A percentile compares a stretch with the other conserved stretches of the same genome.
These are phyloP conservation scores for Neospermospora avenae DNA, from an alignment of 2,329 filamentous ascomycete genomes.

Conservation along the genomic window DNA sequence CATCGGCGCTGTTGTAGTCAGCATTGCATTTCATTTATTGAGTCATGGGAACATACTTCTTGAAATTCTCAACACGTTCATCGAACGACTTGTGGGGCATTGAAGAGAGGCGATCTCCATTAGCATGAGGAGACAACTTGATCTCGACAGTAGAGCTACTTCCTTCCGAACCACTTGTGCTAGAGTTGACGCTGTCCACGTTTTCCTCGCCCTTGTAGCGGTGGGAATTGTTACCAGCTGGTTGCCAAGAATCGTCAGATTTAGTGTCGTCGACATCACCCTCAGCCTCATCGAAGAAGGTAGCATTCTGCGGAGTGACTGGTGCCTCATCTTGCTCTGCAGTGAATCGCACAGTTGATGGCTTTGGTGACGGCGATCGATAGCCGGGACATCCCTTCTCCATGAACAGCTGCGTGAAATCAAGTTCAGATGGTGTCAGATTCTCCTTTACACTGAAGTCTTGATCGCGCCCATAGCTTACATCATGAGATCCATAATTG, in stretches of 20 bases:
- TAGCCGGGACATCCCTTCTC: slow-evolving; percentile 12
- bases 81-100: slow-evolving; percentile 18
- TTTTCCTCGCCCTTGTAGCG: slow-evolving; percentile 1
- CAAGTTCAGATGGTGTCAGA: neutral
- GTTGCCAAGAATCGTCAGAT: slow-evolving; percentile 22
- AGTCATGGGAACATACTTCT: slow-evolving; percentile 22
- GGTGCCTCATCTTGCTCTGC: slow-evolving; percentile 4
- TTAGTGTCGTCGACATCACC: slow-evolving; percentile 16
- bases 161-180: slow-evolving; percentile 9
- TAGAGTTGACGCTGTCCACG: slow-evolving; percentile 1
- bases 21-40: neutral
- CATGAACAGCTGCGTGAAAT: slow-evolving; percentile 15
- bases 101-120: slow-evolving; percentile 13
- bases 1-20: slow-evolving; percentile 23
- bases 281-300: neutral
- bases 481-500: neutral
- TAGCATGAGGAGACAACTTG: slow-evolving; percentile 17
- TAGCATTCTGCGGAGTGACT: slow-evolving; percentile 9
- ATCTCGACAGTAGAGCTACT: slow-evolving; percentile 25
- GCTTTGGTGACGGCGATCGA: slow-evolving; percentile 10
- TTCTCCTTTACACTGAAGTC: neutral
- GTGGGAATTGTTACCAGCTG: slow-evolving; percentile 3
- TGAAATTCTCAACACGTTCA: slow-evolving; percentile 28
- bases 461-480: neutral
- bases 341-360: slow-evolving; percentile 1